phyloP scores from a whole-genome alignment of 192 early-diverging fungal species.

The Coemansia sp. region DNA sequence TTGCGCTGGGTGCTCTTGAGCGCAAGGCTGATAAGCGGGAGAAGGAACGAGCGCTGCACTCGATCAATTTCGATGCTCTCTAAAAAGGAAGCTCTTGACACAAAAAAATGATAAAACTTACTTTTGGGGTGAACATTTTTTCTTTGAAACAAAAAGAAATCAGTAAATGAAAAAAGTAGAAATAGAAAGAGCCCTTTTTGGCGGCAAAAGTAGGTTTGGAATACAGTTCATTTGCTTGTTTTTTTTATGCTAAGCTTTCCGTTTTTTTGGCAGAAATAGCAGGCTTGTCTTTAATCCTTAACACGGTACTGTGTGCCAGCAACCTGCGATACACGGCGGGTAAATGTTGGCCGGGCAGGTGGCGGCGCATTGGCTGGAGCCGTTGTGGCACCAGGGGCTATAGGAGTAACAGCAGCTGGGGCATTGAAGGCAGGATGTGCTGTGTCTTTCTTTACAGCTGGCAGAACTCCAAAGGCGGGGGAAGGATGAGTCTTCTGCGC shows the following conservation, averaged over 20 bases:
- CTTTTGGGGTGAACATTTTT: no score
- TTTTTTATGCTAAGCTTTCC: neutral
- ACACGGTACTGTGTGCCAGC: constrained; percentile 16
- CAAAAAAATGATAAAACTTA: neutral
- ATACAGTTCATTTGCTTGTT: neutral
- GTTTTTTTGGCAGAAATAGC: neutral
- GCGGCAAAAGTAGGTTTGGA: neutral
- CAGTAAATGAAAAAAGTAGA: neutral
- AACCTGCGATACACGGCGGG: constrained; percentile 14
- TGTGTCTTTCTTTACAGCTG: neutral
- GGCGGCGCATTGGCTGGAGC: neutral
- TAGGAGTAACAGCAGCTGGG: neutral
- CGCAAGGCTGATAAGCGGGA: constrained; percentile 76
- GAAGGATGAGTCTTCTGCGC: neutral
- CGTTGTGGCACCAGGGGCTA: no score
- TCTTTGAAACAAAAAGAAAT: neutral
- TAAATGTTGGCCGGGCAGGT: constrained; percentile 5
- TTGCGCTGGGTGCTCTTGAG: constrained; percentile 71
- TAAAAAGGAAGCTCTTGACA: constrained; percentile 25
- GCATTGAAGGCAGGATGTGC: neutral
- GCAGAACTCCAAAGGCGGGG: neutral
- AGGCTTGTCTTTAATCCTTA: constrained; percentile 8
- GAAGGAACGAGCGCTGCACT: constrained; percentile 71
- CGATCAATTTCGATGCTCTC: constrained; percentile 92
- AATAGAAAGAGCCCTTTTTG: neutral